These are phyloP conservation scores for Cyclotella cryptica DNA, from an alignment of 108 stramenopile genomes.

Conservation along the genomic window DNA sequence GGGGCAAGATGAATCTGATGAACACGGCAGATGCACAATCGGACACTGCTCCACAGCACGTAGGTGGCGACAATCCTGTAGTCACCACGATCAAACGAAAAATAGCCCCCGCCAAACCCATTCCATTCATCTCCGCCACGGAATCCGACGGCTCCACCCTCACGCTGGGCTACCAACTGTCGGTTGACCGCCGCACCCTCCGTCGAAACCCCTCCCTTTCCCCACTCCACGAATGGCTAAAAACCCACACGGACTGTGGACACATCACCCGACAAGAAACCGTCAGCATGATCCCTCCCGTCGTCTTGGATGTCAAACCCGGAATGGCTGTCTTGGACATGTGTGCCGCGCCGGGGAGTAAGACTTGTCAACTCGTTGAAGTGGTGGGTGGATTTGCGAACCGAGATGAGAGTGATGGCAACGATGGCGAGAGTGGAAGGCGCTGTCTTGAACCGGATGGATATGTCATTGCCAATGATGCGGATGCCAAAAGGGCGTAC, in stretches of 20 bases:
- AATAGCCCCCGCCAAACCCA: constrained; percentile 73
- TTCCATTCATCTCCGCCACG: constrained; percentile 65
- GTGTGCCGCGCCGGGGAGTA: constrained; percentile 99
- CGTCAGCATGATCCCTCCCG: constrained; percentile 98
- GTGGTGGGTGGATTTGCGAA: constrained; percentile 53
- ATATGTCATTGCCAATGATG: constrained; percentile 96
- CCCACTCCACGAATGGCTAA: constrained; percentile 78
- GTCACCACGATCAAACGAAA: constrained; percentile 45
- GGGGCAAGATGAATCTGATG: constrained; percentile 46
- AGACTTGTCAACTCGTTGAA: constrained; percentile 97
- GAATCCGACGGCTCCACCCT: constrained; percentile 34
- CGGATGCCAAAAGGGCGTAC: constrained; percentile 92
- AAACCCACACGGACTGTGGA: constrained; percentile 82
- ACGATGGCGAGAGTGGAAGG: constrained; percentile 16
- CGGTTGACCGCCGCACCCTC: constrained; percentile 76
- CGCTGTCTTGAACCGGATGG: constrained; percentile 63
- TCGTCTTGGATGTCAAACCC: constrained; percentile 86
- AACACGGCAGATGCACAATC: constrained; percentile 12
- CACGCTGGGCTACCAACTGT: constrained; percentile 66
- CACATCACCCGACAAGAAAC: constrained; percentile 97
- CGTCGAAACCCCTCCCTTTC: constrained; percentile 69
- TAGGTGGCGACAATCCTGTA: background rate
- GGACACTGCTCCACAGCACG: background rate
- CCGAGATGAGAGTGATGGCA: background rate
- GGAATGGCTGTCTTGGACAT: constrained; percentile 91